Percentiles rank a stretch among this genome's conserved stretches.
Evolutionary conservation across 306 rosid species (phyloP).

Genomic region (Fragaria iinumae): DNA sequence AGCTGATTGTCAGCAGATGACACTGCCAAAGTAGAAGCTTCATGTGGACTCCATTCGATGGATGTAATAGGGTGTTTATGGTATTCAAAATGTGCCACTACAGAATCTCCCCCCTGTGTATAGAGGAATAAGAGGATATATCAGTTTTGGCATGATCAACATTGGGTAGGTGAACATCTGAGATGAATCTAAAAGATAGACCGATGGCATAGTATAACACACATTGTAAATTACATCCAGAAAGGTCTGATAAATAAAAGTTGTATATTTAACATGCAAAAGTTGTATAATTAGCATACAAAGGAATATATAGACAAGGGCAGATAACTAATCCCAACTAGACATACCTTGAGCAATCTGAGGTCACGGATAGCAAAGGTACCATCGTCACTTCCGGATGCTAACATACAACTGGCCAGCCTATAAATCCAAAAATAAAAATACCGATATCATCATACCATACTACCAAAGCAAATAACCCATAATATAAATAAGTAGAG

Average conservation of each 20-base stretch:
- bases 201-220: background rate
- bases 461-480: background rate
- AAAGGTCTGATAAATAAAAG: background rate
- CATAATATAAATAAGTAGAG: constrained; percentile 7
- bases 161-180: no score
- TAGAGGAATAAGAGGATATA: constrained; percentile 7
- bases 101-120: constrained; percentile 69
- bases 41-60: constrained; percentile 96
- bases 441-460: constrained; percentile 3
- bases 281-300: background rate
- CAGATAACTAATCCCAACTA: background rate
- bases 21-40: constrained; percentile 85
- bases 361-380: constrained; percentile 92
- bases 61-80: constrained; percentile 88
- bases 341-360: constrained; percentile 70
- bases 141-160: background rate
- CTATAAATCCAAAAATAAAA: constrained; percentile 34
- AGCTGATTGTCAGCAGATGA: constrained; percentile 91
- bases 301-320: background rate
- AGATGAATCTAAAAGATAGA: background rate
- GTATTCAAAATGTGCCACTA: constrained; percentile 83
- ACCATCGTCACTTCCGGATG: constrained; percentile 97
- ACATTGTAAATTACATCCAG: background rate
- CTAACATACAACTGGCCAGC: constrained; percentile 86
- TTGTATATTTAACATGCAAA: background rate